These are phyloP conservation scores for Viola odorata DNA, from an alignment of 345 rosid genomes.

Conservation along the genomic window DNA sequence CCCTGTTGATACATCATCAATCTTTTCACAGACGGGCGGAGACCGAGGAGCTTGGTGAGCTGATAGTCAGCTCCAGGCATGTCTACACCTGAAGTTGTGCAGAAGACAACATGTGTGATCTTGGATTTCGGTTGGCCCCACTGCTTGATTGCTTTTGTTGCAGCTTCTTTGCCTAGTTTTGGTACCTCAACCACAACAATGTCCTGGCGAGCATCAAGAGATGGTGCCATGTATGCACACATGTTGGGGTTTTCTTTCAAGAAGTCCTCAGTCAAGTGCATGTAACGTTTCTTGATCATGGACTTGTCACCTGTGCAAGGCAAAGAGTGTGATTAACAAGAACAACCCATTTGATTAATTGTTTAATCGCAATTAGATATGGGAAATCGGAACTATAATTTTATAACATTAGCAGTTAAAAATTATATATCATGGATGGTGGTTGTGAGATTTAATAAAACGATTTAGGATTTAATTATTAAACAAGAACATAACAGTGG, in stretches of 20 bases:
- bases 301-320: constrained; percentile 17
- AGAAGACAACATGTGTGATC: constrained; percentile 19
- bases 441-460: too few relatives aligned
- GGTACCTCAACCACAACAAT: constrained; percentile 21
- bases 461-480: too few relatives aligned
- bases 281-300: constrained; percentile 17
- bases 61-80: constrained; percentile 22
- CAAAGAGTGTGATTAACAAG: neutral
- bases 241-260: constrained; percentile 12
- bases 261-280: constrained; percentile 11
- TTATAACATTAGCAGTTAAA: too few relatives aligned
- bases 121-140: constrained; percentile 23
- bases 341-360: neutral
- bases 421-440: too few relatives aligned
- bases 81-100: constrained; percentile 21
- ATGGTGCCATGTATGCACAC: constrained; percentile 13
- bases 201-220: constrained; percentile 21
- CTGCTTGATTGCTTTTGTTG: constrained; percentile 16
- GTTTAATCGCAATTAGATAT: too few relatives aligned
- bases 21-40: constrained; percentile 17
- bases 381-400: neutral
- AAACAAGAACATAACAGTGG: too few relatives aligned
- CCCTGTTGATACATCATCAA: constrained; percentile 22
- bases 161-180: constrained; percentile 19
- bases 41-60: constrained; percentile 21